Evolutionary conservation across 2,329 filamentous ascomycete genomes (phyloP).

Genomic region (Phyllosticta citrichinensis): DNA sequence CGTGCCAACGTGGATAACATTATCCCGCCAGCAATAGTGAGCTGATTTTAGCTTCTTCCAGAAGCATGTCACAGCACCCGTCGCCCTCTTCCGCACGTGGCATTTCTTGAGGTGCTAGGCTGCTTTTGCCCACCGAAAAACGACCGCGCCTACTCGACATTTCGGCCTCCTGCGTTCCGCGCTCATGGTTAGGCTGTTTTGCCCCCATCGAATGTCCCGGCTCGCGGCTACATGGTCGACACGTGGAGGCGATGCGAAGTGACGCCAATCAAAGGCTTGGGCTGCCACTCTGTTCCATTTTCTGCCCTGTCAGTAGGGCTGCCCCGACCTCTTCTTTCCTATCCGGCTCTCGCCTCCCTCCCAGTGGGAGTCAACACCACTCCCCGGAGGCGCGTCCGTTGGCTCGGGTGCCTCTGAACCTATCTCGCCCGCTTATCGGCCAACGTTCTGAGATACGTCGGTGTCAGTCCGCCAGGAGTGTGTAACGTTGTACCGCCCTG

Average conservation of each 20-base stretch:
- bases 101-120: background rate
- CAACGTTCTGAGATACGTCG: background rate
- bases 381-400: background rate
- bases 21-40: background rate
- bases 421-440: background rate
- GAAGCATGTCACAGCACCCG: slow-evolving; percentile 7
- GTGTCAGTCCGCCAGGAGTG: background rate
- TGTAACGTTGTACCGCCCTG: background rate
- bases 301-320: background rate
- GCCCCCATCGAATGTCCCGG: background rate
- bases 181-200: background rate
- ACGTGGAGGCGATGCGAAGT: slow-evolving; percentile 3
- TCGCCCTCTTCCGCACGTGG: slow-evolving; percentile 8
- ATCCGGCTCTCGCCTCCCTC: background rate
- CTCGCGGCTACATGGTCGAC: background rate
- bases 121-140: background rate
- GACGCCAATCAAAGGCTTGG: slow-evolving; percentile 1
- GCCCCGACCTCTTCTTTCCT: background rate
- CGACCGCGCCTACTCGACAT: background rate
- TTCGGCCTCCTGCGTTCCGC: background rate
- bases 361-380: background rate
- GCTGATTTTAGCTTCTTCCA: slow-evolving; percentile 4
- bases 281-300: background rate
- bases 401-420: background rate
- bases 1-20: slow-evolving; percentile 2